Evolutionary conservation across 768 basidiomycete genomes (phyloP), one percentile per base, ranked within the genome.

Genomic region (Calocybe cyanea): DNA sequence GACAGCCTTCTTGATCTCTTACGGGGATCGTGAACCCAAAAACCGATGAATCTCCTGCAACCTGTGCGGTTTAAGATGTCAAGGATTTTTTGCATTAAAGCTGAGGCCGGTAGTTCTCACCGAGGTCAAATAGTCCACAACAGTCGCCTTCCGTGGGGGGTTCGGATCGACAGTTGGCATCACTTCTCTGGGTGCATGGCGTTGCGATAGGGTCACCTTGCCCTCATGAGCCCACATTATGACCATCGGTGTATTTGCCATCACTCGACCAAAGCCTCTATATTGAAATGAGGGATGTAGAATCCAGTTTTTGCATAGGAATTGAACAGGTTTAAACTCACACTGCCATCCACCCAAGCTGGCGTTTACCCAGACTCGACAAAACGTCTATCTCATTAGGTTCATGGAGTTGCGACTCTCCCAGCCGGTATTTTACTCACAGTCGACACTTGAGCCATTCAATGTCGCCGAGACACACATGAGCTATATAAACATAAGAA

Each of bases 191-290:
- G 71, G 52, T 0, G 85, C 80, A 23, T 61, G 64, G 15, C 85
- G 74, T 57, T 89, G 86, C 6, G 83, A 85, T 18, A 89, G 61
- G 10, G 83, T 85, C 47, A 85, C 67, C 17, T 69, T 60, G 8
- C 80, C 80, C 52, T 85, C 78, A 11, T 85, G 83, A 6, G 75
- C 65, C 86, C 85, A 89, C 70, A 81, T 76, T 23, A 87, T 81
- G 48, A 89, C 80, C 83, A 89, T 86, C 0, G 79, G 74, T 5
- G 73, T 66, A 52, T 72, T 65, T 1, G 69, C 58, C 83, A 85
- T 83, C 46, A 61, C 53, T 7, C 48, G 51, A 18, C 83, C 83
- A 54, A 80, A 85, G 4, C 83, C 83, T 57, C 82, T 85, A 54
- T 8, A 5, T 5, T 28, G 5, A 11, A 11, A 11, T 28, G 54